phyloP scores from a whole-genome alignment of 768 basidiomycete genomes.

The Kwoniella sp. region DNA sequence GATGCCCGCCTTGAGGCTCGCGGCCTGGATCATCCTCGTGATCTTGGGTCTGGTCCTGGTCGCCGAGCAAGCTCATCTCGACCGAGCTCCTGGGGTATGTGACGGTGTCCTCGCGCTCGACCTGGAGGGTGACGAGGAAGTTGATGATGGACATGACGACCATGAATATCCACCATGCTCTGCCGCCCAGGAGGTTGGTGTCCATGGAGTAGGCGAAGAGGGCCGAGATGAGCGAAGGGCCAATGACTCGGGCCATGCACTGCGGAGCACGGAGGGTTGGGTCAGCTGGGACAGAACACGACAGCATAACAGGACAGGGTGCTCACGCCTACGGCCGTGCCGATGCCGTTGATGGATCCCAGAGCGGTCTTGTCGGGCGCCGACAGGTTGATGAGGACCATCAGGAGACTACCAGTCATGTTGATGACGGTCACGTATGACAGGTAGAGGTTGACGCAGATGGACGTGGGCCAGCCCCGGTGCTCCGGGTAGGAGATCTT shows the following conservation, averaged over 20 bases:
- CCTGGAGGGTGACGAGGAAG: constrained; percentile 11
- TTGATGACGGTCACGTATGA: constrained; percentile 39
- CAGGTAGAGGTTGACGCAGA: constrained; percentile 37
- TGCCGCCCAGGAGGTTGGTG: constrained; percentile 36
- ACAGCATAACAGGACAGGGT: background rate
- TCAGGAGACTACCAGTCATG: constrained; percentile 35
- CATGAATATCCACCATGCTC: constrained; percentile 50
- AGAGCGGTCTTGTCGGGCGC: constrained; percentile 43
- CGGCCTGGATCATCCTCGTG: too few relatives aligned
- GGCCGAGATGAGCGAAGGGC: constrained; percentile 39
- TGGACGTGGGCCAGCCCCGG: constrained; percentile 32
- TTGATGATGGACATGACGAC: constrained; percentile 43
- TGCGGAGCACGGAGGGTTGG: background rate
- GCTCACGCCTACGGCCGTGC: constrained; percentile 42
- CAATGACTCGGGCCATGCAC: constrained; percentile 46
- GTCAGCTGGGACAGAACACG: background rate
- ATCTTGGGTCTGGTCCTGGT: background rate
- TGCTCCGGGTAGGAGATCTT: constrained; percentile 12
- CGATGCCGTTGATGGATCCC: constrained; percentile 47
- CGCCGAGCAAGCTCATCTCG: background rate
- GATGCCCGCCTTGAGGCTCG: too few relatives aligned
- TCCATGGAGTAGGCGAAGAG: constrained; percentile 48
- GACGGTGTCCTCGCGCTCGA: background rate
- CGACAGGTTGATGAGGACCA: constrained; percentile 45
- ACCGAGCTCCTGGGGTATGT: background rate